phyloP scores from a whole-genome alignment of 2,329 filamentous ascomycete species.

The Sphaerulina vaccinii region DNA sequence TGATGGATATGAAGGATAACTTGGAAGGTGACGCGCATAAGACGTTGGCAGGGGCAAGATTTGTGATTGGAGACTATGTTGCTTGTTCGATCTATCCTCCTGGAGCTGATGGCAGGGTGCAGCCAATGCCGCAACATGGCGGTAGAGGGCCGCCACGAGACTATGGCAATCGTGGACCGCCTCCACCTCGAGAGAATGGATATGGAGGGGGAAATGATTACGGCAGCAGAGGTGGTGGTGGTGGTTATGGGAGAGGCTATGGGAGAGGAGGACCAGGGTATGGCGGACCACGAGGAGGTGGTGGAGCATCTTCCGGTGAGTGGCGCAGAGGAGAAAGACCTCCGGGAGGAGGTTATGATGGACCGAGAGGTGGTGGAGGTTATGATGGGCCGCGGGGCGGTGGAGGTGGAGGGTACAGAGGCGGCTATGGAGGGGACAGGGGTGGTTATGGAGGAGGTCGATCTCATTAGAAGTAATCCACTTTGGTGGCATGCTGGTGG shows the following conservation, averaged over 20 bases:
- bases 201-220: slow-evolving; percentile 28
- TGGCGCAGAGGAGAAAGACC: slow-evolving; percentile 43
- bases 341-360: slow-evolving; percentile 31
- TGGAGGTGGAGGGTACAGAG: slow-evolving; percentile 25
- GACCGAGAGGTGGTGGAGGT: slow-evolving; percentile 21
- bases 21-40: slow-evolving; percentile 62
- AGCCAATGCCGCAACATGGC: slow-evolving; percentile 56
- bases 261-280: slow-evolving; percentile 29
- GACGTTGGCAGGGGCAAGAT: slow-evolving; percentile 72
- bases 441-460: slow-evolving; percentile 19
- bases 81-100: slow-evolving; percentile 79
- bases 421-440: slow-evolving; percentile 31
- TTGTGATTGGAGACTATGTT: slow-evolving; percentile 87
- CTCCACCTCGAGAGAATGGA: slow-evolving; percentile 29
- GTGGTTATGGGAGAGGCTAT: slow-evolving; percentile 22
- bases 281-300: slow-evolving; percentile 28
- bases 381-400: slow-evolving; percentile 23
- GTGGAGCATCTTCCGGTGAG: slow-evolving; percentile 36
- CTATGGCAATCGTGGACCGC: slow-evolving; percentile 40
- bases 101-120: slow-evolving; percentile 69
- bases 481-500: background rate
- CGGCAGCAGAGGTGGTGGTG: slow-evolving; percentile 21
- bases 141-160: slow-evolving; percentile 35
- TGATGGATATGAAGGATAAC: slow-evolving; percentile 35
- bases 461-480: slow-evolving; percentile 24